Evolutionary conservation across 176 grass and related monocot species (phyloP).

Genomic region (Oryza glumipatula): DNA sequence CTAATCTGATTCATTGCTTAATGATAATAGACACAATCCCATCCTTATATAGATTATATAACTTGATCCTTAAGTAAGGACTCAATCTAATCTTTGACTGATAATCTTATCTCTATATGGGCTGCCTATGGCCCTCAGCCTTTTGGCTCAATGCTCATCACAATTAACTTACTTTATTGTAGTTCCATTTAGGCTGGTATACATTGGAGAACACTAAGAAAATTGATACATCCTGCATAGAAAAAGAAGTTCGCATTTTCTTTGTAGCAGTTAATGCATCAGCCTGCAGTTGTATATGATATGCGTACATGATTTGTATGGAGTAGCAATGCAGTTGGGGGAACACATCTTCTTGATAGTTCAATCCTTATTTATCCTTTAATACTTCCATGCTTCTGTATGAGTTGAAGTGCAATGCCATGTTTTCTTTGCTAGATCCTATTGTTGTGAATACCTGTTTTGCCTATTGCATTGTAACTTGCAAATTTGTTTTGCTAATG

Average conservation of each 20-base stretch:
- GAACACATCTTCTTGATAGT: conserved; percentile 8
- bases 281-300: conserved; percentile 12
- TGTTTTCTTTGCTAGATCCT: conserved; percentile 26
- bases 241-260: neutral
- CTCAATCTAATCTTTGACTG: too few species aligned
- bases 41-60: too few species aligned
- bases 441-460: neutral
- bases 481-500: neutral
- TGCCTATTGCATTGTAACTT: neutral
- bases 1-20: too few species aligned
- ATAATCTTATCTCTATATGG: too few species aligned
- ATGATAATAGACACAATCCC: too few species aligned
- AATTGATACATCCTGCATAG: neutral
- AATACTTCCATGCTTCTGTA: conserved; percentile 3
- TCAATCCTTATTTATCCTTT: conserved; percentile 25
- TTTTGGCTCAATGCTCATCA: too few species aligned
- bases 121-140: too few species aligned
- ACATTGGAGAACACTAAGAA: neutral
- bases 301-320: neutral
- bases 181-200: neutral
- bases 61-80: too few species aligned
- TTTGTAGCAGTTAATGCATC: conserved; percentile 6
- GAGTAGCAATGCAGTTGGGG: neutral
- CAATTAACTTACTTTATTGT: neutral
- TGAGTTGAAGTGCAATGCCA: neutral